Evolutionary conservation across 768 basidiomycete genomes (phyloP).

Genomic region (Russula dissimulans): DNA sequence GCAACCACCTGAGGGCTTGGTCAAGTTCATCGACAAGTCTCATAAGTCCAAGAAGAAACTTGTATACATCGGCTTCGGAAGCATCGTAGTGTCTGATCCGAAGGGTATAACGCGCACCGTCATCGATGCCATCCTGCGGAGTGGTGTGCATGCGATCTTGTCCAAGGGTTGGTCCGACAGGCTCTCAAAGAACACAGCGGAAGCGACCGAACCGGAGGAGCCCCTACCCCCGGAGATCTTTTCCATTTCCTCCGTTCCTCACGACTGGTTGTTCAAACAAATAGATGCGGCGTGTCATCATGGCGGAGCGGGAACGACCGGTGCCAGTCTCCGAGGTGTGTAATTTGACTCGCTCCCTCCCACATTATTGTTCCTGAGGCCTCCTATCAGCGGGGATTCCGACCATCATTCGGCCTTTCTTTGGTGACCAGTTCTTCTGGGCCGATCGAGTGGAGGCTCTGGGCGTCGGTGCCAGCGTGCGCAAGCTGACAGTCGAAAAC

Average conservation of each 20-base stretch:
- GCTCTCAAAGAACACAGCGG: slow-evolving; percentile 49
- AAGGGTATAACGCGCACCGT: slow-evolving; percentile 86
- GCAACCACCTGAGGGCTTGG: slow-evolving; percentile 71
- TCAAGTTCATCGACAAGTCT: slow-evolving; percentile 76
- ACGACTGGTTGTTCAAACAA: slow-evolving; percentile 90
- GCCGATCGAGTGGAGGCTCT: slow-evolving; percentile 96
- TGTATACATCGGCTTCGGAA: slow-evolving; percentile 96
- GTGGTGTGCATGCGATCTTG: slow-evolving; percentile 85
- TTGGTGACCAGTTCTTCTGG: slow-evolving; percentile 98
- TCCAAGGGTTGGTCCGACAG: slow-evolving; percentile 99
- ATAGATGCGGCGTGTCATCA: slow-evolving; percentile 99
- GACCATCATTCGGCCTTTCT: slow-evolving; percentile 95
- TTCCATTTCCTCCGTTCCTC: slow-evolving; percentile 77
- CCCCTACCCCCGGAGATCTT: slow-evolving; percentile 74
- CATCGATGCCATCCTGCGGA: slow-evolving; percentile 76
- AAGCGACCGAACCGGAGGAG: slow-evolving; percentile 54
- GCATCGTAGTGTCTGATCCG: slow-evolving; percentile 94
- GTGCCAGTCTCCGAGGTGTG: slow-evolving; percentile 84
- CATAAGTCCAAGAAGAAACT: slow-evolving; percentile 73
- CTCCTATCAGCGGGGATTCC: slow-evolving; percentile 68
- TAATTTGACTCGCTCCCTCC: background rate
- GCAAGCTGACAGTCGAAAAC: slow-evolving; percentile 73
- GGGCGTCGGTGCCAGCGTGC: slow-evolving; percentile 80
- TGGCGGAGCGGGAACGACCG: slow-evolving; percentile 94
- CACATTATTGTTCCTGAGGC: background rate